Evolutionary conservation across 306 rosid species (phyloP).

Genomic region (Oxytropis ochrocephala): DNA sequence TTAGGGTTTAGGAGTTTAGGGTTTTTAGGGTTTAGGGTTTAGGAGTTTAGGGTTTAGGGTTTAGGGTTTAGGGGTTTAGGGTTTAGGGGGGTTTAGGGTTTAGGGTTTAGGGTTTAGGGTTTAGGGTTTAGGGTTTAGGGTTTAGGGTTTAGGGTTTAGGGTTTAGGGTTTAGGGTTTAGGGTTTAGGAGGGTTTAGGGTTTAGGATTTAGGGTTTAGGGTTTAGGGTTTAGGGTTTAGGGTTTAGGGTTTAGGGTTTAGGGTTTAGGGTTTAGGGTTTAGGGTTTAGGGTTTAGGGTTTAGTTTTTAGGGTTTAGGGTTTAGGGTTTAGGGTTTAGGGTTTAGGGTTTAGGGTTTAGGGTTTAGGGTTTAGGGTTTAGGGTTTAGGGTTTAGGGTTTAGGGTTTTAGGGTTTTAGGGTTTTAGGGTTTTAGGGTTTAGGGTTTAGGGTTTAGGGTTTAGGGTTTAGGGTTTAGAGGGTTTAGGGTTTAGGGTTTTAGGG

Average conservation of each 20-base stretch:
- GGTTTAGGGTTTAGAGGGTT: background rate
- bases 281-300: background rate
- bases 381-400: background rate
- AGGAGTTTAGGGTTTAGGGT: background rate
- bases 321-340: background rate
- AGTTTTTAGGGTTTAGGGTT: background rate
- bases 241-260: background rate
- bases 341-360: background rate
- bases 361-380: background rate
- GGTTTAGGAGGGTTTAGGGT: no score
- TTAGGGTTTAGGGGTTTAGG: background rate
- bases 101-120: background rate
- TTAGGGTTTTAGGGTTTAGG: background rate
- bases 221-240: background rate
- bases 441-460: background rate
- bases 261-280: background rate
- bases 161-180: background rate
- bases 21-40: background rate
- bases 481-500: background rate
- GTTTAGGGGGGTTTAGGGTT: background rate
- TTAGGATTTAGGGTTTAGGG: background rate
- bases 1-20: no score
- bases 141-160: background rate
- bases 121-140: no score
- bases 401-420: background rate